A percentile compares a stretch with the other conserved stretches of the same genome.
Evolutionary conservation across 2,329 filamentous ascomycete species (phyloP).

Genomic region (Ceratocystis cacaofunesta): DNA sequence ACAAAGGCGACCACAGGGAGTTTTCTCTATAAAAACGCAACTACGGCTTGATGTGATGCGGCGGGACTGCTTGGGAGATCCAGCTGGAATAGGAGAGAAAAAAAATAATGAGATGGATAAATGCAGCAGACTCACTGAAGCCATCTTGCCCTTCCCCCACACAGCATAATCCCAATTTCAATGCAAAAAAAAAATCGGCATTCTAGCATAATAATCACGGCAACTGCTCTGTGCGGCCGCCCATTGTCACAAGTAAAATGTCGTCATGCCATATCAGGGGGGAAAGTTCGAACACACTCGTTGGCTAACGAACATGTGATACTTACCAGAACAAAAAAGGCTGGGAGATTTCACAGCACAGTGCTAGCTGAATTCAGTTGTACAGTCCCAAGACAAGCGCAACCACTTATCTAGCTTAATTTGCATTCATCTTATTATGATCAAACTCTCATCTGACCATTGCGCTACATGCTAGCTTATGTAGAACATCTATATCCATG

Average conservation of each 20-base stretch:
- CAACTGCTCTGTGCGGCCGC: neutral
- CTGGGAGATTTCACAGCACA: neutral
- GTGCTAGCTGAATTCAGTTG: neutral
- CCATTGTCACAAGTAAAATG: neutral
- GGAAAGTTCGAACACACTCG: neutral
- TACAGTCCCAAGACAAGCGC: neutral
- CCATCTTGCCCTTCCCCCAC: neutral
- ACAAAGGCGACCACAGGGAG: neutral
- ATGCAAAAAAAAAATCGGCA: neutral
- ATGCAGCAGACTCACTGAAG: too few relatives aligned
- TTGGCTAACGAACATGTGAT: neutral
- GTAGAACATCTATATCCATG: neutral
- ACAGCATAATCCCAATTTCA: neutral
- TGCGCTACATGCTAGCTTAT: neutral
- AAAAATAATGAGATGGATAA: too few relatives aligned
- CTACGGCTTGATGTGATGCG: too few relatives aligned
- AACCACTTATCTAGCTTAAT: neutral
- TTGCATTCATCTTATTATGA: neutral
- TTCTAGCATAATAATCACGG: neutral
- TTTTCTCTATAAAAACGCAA: too few relatives aligned
- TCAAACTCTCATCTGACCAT: neutral
- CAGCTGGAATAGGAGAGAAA: too few relatives aligned
- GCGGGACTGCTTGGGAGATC: too few relatives aligned
- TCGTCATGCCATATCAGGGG: neutral
- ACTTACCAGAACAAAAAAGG: neutral